phyloP scores from a whole-genome alignment of 2,329 filamentous ascomycete species.

The Metarhizium robertsii region DNA sequence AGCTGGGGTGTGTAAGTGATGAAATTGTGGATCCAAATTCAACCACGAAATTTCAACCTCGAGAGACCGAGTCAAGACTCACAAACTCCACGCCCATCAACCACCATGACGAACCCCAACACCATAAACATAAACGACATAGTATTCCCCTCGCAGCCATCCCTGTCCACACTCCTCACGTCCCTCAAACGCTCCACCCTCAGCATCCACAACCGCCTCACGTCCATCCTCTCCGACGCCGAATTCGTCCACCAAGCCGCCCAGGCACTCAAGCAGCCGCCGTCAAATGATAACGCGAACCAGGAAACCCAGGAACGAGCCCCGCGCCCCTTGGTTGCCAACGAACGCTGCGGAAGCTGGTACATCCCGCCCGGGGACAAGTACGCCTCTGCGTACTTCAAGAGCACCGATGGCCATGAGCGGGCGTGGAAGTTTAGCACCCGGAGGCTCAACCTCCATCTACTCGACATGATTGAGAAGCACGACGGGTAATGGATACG shows the following conservation, averaged over 20 bases:
- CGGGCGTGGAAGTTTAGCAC: conserved; percentile 87
- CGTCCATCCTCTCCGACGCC: conserved; percentile 69
- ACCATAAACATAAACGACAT: conserved; percentile 28
- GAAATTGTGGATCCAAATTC: no score
- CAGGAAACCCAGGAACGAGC: no score
- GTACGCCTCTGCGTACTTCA: conserved; percentile 79
- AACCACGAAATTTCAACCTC: background rate
- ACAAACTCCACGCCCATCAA: background rate
- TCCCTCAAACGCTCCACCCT: conserved; percentile 69
- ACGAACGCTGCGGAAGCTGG: conserved; percentile 95
- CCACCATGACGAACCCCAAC: background rate
- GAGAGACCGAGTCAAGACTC: background rate
- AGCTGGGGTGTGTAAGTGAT: no score
- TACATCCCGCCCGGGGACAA: conserved; percentile 65
- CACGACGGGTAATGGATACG: conserved; percentile 51
- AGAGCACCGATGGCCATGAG: conserved; percentile 91
- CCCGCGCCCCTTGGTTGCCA: conserved; percentile 54
- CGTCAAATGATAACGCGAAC: no score
- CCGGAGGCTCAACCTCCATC: conserved; percentile 72
- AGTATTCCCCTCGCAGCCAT: conserved; percentile 46
- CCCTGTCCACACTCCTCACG: conserved; percentile 59
- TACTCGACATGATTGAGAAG: conserved; percentile 58
- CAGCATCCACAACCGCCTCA: conserved; percentile 71
- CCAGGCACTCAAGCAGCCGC: conserved; percentile 48
- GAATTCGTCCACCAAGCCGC: conserved; percentile 60